Percentiles rank a stretch among this genome's conserved stretches.
Conservation (phyloP, 1,284 basidiomycete species). For the Vanrija sp. region DNA sequence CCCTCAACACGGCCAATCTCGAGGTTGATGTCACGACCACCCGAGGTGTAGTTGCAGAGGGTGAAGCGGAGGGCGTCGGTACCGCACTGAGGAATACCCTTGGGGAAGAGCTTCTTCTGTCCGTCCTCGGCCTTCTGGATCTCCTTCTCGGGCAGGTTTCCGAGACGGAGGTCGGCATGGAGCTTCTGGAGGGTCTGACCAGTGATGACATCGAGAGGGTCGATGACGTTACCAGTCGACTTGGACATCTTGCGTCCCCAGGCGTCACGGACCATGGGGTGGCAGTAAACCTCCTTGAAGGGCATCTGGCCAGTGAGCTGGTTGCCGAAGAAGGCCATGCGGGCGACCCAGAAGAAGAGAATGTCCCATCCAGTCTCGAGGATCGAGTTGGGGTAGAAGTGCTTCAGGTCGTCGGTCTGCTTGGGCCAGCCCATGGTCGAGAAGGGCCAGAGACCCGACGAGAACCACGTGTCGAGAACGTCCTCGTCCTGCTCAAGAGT, state of each 20-base stretch:
- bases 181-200: conserved; percentile 79
- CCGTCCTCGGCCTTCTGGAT: conserved; percentile 85
- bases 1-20: conserved; percentile 97
- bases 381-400: conserved; percentile 83
- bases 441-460: conserved; percentile 96
- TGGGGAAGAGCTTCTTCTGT: conserved; percentile 99
- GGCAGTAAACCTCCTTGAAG: conserved; percentile 96
- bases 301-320: conserved; percentile 87
- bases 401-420: conserved; percentile 57
- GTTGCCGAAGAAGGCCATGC: conserved; percentile 94
- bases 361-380: conserved; percentile 99
- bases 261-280: conserved; percentile 98
- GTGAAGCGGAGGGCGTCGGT: conserved; percentile 95
- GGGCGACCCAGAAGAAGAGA: conserved; percentile 98
- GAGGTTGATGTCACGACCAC: conserved; percentile 89
- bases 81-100: conserved; percentile 98
- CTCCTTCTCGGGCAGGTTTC: conserved; percentile 93
- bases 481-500: conserved; percentile 91
- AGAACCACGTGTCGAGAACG: conserved; percentile 99
- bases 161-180: conserved; percentile 80
- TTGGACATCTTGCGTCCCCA: conserved; percentile 99
- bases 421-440: conserved; percentile 98
- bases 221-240: conserved; percentile 96
- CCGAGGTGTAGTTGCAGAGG: conserved; percentile 84
- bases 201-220: conserved; percentile 93